A percentile compares a stretch with the other conserved stretches of the same genome.
phyloP scores from a whole-genome alignment of 345 rosid genomes.

The Cardamine occulta region DNA sequence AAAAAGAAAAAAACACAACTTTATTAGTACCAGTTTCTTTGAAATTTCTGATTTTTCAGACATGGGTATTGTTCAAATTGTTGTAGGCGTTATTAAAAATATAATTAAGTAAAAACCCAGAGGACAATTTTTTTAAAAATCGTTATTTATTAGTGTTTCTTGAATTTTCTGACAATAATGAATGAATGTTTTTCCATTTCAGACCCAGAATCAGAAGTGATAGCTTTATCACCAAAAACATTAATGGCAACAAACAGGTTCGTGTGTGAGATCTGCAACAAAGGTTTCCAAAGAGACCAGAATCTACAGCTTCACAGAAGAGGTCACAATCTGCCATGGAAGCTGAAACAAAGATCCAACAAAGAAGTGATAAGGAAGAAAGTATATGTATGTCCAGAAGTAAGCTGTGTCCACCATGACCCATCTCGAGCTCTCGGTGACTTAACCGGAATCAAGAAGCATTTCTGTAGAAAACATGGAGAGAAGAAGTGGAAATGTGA shows the following conservation, averaged over 20 bases:
- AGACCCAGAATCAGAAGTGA: slow-evolving; percentile 92
- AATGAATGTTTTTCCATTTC: not conserved
- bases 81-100: not conserved
- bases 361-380: slow-evolving; percentile 59
- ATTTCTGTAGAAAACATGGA: slow-evolving; percentile 89
- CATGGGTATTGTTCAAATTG: not conserved
- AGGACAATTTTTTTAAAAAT: not conserved
- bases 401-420: slow-evolving; percentile 83
- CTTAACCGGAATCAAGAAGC: slow-evolving; percentile 96
- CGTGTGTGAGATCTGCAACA: slow-evolving; percentile 86
- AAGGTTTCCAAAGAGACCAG: slow-evolving; percentile 92
- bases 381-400: slow-evolving; percentile 73
- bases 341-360: slow-evolving; percentile 79
- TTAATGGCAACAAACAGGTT: slow-evolving; percentile 82
- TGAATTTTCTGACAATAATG: slow-evolving; percentile 21
- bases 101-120: not conserved
- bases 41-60: not conserved
- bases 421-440: slow-evolving; percentile 94
- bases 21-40: not conserved
- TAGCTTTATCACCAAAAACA: slow-evolving; percentile 80
- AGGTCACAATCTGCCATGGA: slow-evolving; percentile 95
- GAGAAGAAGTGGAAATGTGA: slow-evolving; percentile 98
- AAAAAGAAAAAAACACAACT: not conserved
- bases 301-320: slow-evolving; percentile 82
- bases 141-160: not conserved